phyloP scores from a whole-genome alignment of 2,329 filamentous ascomycete genomes.

The Ophiostoma montium region DNA sequence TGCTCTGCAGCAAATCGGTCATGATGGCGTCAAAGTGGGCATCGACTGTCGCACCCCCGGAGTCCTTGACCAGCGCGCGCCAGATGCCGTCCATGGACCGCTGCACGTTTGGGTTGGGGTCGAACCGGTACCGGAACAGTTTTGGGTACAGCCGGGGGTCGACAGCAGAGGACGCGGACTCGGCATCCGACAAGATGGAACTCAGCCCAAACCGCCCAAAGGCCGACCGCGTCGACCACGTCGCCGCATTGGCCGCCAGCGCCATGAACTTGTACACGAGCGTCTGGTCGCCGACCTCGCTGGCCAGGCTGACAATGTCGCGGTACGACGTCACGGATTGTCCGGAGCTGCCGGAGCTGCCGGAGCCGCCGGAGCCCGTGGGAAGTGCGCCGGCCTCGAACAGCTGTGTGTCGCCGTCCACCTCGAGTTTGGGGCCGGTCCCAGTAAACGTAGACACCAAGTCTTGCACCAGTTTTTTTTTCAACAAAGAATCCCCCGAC shows the following conservation, averaged over 20 bases:
- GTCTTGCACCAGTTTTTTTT: conserved; percentile 72
- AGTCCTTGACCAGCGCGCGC: conserved; percentile 82
- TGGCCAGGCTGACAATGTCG: conserved; percentile 89
- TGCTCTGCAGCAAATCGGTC: conserved; percentile 69
- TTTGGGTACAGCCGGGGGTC: conserved; percentile 95
- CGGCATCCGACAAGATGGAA: conserved; percentile 64
- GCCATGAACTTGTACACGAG: conserved; percentile 99
- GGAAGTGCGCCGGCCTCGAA: conserved; percentile 85
- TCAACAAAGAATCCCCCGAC: conserved; percentile 68
- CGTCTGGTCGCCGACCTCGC: conserved; percentile 88
- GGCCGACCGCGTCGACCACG: conserved; percentile 93
- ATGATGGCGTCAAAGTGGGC: conserved; percentile 80
- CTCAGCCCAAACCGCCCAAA: conserved; percentile 91
- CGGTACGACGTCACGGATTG: conserved; percentile 85
- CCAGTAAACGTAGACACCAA: conserved; percentile 82
- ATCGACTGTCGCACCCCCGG: conserved; percentile 59
- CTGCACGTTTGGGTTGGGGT: conserved; percentile 86
- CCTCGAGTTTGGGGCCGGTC: conserved; percentile 58
- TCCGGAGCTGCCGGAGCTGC: too few species aligned
- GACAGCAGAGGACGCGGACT: conserved; percentile 66
- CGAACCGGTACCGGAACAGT: conserved; percentile 85
- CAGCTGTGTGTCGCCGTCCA: conserved; percentile 80
- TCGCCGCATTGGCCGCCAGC: conserved; percentile 84
- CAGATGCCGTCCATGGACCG: conserved; percentile 96
- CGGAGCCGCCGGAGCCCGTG: too few species aligned